These are phyloP conservation scores for Penicillium sp. DNA, from an alignment of 2,329 filamentous ascomycete genomes.

Conservation along the genomic window DNA sequence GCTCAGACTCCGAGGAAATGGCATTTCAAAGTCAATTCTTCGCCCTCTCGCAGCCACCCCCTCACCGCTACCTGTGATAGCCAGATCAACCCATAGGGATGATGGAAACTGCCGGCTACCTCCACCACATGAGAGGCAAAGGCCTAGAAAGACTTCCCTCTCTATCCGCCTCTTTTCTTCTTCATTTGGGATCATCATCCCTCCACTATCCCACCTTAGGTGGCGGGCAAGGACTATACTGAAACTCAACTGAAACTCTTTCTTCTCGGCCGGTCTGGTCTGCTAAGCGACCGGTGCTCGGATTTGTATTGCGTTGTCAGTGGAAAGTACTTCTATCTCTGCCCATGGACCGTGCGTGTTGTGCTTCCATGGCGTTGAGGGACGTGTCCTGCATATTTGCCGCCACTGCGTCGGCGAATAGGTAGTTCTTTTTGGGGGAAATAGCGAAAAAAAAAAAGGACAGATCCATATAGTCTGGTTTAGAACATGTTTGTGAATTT, in stretches of 20 bases:
- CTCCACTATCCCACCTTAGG: neutral
- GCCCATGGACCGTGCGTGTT: neutral
- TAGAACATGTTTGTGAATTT: neutral
- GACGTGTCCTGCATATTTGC: constrained; percentile 21
- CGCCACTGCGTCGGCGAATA: constrained; percentile 8
- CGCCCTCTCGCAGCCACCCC: constrained; percentile 3
- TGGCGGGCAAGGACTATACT: neutral
- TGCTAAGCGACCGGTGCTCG: constrained; percentile 4
- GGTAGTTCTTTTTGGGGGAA: neutral
- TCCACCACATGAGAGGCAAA: constrained; percentile 8
- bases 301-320: constrained; percentile 16
- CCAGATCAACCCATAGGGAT: neutral
- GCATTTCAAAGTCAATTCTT: constrained; percentile 19
- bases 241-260: constrained; percentile 5
- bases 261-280: constrained; percentile 1
- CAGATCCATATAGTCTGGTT: constrained; percentile 2
- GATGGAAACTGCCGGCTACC: neutral
- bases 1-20: constrained; percentile 4
- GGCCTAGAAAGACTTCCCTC: neutral
- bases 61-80: constrained; percentile 16
- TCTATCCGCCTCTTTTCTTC: neutral
- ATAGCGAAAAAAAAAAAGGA: neutral
- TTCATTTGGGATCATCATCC: neutral
- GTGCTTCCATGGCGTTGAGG: constrained; percentile 5
- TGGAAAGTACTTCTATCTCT: constrained; percentile 11